Evolutionary conservation across 495 filamentous ascomycete species (phyloP), one percentile per base, ranked within the genome.

Genomic region (Xylaria flabelliformis): DNA sequence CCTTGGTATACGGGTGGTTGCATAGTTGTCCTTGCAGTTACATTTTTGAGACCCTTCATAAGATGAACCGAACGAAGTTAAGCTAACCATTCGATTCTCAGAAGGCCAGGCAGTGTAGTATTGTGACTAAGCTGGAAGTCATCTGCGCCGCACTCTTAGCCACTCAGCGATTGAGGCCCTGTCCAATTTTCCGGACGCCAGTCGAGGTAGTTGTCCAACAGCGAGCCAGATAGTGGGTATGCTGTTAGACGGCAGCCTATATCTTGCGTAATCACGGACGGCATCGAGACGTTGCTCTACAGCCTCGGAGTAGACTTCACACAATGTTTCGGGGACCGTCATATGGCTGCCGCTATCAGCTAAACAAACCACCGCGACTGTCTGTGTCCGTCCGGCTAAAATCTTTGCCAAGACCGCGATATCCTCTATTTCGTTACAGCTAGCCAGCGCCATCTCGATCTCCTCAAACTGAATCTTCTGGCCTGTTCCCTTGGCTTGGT

Each of bases 381-480:
- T 53, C n/a, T 77, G 70, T 13, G 68, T 73, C 44, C 79, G 69
- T 15, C 76, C 75, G 0, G 74, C 74, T 21, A 78, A 70, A 0
- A 64, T 69, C 42, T 50, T 70, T 55, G 41, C 19, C 46, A n/a
- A 56, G 64, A 67, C 69, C 21, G 42, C 69, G 29, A 53, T 65
- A 64, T 64, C 36, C 24, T 51, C 42, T 24, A 67, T n/a, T 41
- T 59, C 41, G 46, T 17, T 26, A 17, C 68, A 32, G 62, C 32
- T 26, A 67, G 48, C 46, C 78, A 80, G 5, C 73, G 71, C 4
- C 81, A 65, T 2, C 80, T 83, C 82, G 13, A 86, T 75, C 62
- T 87, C 85, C 2, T 74, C 82, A 19, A 83, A 74, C 67, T 86
- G 83, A 34, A 87, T 73, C 21, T 82, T 75, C 51, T 81, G 80